These are phyloP conservation scores for Sporothrix protearum DNA, from an alignment of 2,329 filamentous ascomycete species.

Conservation along the genomic window DNA sequence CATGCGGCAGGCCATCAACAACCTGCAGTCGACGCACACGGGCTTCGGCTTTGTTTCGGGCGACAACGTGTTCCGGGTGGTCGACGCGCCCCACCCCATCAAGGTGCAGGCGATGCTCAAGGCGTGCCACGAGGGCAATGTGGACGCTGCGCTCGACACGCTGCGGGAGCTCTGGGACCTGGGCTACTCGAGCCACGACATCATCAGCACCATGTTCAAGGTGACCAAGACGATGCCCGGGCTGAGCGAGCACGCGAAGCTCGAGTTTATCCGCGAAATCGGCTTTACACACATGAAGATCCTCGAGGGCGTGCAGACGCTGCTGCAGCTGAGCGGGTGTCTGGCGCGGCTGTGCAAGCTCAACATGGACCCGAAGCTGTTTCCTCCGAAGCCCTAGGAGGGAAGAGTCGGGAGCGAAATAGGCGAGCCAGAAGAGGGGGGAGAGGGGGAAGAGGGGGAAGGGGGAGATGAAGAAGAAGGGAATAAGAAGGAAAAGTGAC, in stretches of 20 bases:
- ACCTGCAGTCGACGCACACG: constrained; percentile 86
- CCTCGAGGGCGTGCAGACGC: constrained; percentile 92
- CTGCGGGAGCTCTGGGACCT: constrained; percentile 90
- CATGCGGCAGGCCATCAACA: constrained; percentile 99
- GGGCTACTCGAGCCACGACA: constrained; percentile 97
- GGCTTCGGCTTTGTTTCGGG: constrained; percentile 97
- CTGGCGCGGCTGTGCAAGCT: constrained; percentile 87
- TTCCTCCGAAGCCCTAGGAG: constrained; percentile 43
- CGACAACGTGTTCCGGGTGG: constrained; percentile 96
- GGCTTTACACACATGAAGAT: constrained; percentile 99
- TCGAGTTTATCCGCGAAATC: constrained; percentile 98
- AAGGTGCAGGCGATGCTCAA: constrained; percentile 99
- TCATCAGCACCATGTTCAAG: constrained; percentile 98
- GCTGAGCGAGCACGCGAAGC: constrained; percentile 87
- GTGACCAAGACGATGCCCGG: constrained; percentile 95
- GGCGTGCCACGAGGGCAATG: constrained; percentile 86
- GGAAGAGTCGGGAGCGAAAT: background rate
- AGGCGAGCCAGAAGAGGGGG: background rate
- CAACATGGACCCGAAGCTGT: constrained; percentile 90
- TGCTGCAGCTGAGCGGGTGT: constrained; percentile 90
- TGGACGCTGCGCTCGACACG: constrained; percentile 81
- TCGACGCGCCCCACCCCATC: constrained; percentile 94
- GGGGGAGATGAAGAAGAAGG: too few relatives aligned
- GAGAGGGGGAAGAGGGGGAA: background rate
- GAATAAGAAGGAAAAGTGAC: background rate